Conservation (phyloP, 257 asterid genomes). For the Solanum habrochaites region DNA sequence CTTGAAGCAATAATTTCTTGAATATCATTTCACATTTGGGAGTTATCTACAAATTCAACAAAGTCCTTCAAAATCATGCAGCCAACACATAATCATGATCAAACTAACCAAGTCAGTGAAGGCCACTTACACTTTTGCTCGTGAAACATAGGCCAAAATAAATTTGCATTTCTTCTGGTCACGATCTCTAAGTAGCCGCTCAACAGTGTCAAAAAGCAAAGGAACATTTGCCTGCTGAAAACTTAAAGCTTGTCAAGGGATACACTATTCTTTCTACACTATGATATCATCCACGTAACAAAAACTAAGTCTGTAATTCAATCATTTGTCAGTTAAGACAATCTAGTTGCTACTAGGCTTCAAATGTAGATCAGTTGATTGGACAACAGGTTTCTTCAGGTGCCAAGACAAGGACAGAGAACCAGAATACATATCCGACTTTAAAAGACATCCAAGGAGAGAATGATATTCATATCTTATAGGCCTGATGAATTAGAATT, state of each 20-base stretch:
- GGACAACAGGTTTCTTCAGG: neutral
- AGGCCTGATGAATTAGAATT: neutral
- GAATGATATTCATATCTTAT: neutral
- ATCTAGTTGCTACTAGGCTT: neutral
- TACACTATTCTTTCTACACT: neutral
- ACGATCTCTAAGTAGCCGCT: conserved; percentile 37
- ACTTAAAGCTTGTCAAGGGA: conserved; percentile 60
- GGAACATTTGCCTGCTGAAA: conserved; percentile 84
- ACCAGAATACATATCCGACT: neutral
- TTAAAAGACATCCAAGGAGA: neutral
- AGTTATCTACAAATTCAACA: neutral
- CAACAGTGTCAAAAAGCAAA: conserved; percentile 66
- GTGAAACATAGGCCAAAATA: conserved; percentile 73
- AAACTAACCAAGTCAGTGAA: neutral
- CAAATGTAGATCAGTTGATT: neutral
- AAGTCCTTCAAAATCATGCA: neutral
- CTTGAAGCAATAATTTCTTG: neutral
- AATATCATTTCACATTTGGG: neutral
- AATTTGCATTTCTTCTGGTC: conserved; percentile 47
- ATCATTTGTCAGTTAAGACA: neutral
- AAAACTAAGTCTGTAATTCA: neutral
- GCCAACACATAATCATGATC: neutral
- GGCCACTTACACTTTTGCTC: conserved; percentile 67
- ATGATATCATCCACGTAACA: neutral
- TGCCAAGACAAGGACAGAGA: neutral